Conservation (phyloP, 352 stramenopile genomes). For the Phytopythium kandeliae region DNA sequence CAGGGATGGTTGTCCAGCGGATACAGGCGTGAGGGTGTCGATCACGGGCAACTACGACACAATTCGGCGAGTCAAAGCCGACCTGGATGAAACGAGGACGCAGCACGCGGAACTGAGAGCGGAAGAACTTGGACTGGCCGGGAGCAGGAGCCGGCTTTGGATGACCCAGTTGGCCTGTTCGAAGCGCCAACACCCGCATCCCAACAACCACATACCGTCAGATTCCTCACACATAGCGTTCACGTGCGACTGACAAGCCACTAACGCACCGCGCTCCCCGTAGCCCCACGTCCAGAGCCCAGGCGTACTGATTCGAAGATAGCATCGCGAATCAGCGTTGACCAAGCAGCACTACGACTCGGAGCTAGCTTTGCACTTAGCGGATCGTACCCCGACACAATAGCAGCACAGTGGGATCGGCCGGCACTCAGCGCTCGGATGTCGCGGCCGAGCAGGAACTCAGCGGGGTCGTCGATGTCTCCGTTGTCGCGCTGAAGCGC, state of each 20-base stretch:
- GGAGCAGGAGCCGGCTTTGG: slow-evolving; percentile 38
- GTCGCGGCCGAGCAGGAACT: slow-evolving; percentile 73
- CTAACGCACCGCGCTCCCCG: slow-evolving; percentile 26
- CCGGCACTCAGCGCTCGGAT: slow-evolving; percentile 50
- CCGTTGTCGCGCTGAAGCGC: slow-evolving; percentile 30
- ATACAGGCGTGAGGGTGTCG: background rate
- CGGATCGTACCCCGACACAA: slow-evolving; percentile 47
- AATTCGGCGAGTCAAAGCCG: background rate
- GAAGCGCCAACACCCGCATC: no score
- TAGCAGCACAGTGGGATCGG: slow-evolving; percentile 48
- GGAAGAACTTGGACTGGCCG: slow-evolving; percentile 75
- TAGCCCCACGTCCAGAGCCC: slow-evolving; percentile 76
- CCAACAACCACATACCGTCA: background rate
- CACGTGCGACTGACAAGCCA: no score
- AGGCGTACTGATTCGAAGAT: slow-evolving; percentile 30
- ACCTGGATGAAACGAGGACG: slow-evolving; percentile 68
- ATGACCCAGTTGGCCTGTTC: slow-evolving; percentile 57
- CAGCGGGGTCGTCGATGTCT: slow-evolving; percentile 55
- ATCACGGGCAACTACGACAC: background rate
- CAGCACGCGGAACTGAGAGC: slow-evolving; percentile 65
- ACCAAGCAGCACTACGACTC: background rate
- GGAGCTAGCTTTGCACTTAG: no score
- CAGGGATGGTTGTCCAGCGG: no score
- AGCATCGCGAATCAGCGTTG: background rate
- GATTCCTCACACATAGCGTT: no score